Percentiles rank a stretch among this genome's conserved stretches.
Evolutionary conservation across 352 stramenopile species (phyloP).

Genomic region (Phytophthora citricola): DNA sequence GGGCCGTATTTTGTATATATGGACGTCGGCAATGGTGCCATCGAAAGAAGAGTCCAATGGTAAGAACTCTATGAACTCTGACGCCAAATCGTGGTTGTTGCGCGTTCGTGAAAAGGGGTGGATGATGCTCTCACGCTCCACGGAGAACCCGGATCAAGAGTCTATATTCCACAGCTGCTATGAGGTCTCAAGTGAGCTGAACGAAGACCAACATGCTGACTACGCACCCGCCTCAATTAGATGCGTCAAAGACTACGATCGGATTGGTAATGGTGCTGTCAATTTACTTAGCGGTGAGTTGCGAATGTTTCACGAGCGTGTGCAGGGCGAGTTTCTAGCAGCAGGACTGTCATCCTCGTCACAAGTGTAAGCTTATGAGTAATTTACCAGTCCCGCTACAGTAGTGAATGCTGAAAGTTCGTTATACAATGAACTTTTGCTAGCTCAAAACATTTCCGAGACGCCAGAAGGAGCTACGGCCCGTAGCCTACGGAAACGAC

Average conservation of each 20-base stretch:
- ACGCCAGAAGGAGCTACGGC: no score
- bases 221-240: background rate
- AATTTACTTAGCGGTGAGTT: slow-evolving; percentile 25
- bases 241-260: slow-evolving; percentile 3
- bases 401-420: no score
- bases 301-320: slow-evolving; percentile 18
- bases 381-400: no score
- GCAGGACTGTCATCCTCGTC: background rate
- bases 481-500: no score
- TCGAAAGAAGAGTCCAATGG: background rate
- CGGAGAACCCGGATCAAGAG: slow-evolving; percentile 15
- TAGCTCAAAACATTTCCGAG: no score
- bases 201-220: background rate
- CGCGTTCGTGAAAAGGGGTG: slow-evolving; percentile 29
- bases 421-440: no score
- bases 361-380: no score
- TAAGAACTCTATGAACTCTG: background rate
- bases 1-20: slow-evolving; percentile 30
- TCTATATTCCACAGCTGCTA: slow-evolving; percentile 28
- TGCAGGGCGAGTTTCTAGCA: slow-evolving; percentile 14
- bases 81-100: slow-evolving; percentile 11
- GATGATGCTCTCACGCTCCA: slow-evolving; percentile 18
- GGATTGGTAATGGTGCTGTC: slow-evolving; percentile 7
- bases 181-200: slow-evolving; percentile 23
- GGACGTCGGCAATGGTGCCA: slow-evolving; percentile 25